A percentile compares a stretch with the other conserved stretches of the same genome.
Conservation (phyloP, 2,329 filamentous ascomycete species). For the Phaeosphaeria sp. region DNA sequence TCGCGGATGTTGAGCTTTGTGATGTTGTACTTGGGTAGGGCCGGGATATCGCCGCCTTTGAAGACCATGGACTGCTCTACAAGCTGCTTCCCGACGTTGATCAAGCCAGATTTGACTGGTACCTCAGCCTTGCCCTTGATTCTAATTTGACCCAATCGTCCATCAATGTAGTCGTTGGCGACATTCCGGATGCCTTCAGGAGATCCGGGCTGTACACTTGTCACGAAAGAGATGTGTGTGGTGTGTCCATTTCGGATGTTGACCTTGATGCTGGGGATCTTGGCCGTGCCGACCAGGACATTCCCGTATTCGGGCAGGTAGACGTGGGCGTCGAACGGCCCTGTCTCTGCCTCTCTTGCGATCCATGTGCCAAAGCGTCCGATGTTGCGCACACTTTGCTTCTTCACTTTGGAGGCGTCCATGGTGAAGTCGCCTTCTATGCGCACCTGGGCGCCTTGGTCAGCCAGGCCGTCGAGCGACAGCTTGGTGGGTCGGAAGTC, state of each 20-base stretch:
- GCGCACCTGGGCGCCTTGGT: conserved; percentile 77
- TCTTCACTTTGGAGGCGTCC: conserved; percentile 77
- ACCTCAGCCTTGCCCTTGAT: conserved; percentile 78
- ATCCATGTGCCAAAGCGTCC: conserved; percentile 83
- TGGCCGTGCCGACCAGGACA: conserved; percentile 77
- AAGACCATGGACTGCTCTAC: conserved; percentile 79
- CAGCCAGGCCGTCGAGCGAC: conserved; percentile 84
- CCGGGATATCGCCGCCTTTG: conserved; percentile 76
- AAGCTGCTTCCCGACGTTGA: conserved; percentile 78
- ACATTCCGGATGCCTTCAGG: conserved; percentile 78
- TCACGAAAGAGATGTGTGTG: conserved; percentile 79
- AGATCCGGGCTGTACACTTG: conserved; percentile 77
- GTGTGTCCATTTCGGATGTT: conserved; percentile 78
- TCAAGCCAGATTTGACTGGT: conserved; percentile 76
- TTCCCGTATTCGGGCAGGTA: conserved; percentile 85
- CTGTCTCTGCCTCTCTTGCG: conserved; percentile 76
- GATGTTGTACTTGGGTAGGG: conserved; percentile 82
- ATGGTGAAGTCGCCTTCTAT: conserved; percentile 83
- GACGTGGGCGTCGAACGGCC: conserved; percentile 74
- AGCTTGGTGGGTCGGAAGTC: conserved; percentile 84
- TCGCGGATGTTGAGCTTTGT: conserved; percentile 82
- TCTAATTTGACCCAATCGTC: conserved; percentile 73
- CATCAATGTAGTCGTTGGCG: conserved; percentile 87
- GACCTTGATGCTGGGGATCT: conserved; percentile 76
- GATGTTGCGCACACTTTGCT: conserved; percentile 73